A percentile compares a stretch with the other conserved stretches of the same genome.
phyloP scores from a whole-genome alignment of 2,329 filamentous ascomycete species.

The Fusarium solani-melongenae region DNA sequence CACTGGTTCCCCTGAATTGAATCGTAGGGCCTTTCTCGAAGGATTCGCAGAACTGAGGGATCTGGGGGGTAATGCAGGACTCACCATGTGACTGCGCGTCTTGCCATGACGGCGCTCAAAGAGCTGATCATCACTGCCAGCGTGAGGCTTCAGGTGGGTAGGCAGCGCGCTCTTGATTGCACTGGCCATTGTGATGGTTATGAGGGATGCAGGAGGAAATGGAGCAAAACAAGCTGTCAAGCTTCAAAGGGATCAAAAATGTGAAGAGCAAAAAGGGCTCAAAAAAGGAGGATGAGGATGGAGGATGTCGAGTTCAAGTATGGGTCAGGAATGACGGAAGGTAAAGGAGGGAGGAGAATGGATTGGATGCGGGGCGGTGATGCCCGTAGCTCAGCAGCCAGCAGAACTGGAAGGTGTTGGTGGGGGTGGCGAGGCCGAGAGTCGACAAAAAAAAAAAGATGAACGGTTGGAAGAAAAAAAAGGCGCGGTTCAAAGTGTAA shows the following conservation, averaged over 20 bases:
- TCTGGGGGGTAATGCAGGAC: conserved; percentile 49
- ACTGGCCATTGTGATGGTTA: conserved; percentile 70
- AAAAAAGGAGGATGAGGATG: conserved; percentile 6
- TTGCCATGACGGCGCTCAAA: conserved; percentile 80
- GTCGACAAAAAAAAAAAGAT: conserved; percentile 22
- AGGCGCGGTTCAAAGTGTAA: not conserved
- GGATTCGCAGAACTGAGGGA: not conserved
- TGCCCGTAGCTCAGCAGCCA: conserved; percentile 24
- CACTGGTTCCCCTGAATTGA: not conserved
- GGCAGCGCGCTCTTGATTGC: conserved; percentile 81
- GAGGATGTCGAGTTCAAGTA: conserved; percentile 30
- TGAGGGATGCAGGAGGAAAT: conserved; percentile 14
- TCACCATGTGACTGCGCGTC: conserved; percentile 86
- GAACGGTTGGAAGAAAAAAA: not conserved
- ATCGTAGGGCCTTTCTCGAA: not conserved
- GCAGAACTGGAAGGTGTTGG: conserved; percentile 15
- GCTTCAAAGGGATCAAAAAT: conserved; percentile 5
- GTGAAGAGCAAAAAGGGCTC: conserved; percentile 2
- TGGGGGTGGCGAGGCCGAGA: conserved; percentile 37
- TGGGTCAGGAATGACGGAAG: conserved; percentile 32
- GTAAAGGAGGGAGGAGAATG: conserved; percentile 29
- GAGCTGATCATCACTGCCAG: conserved; percentile 57
- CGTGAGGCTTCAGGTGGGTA: conserved; percentile 80
- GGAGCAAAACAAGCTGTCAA: conserved; percentile 1
- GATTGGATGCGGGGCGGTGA: conserved; percentile 37